Evolutionary conservation across 1,139 yeast genomes (phyloP), one percentile per base, ranked within the genome.

Genomic region (Candida sanyaensis): DNA sequence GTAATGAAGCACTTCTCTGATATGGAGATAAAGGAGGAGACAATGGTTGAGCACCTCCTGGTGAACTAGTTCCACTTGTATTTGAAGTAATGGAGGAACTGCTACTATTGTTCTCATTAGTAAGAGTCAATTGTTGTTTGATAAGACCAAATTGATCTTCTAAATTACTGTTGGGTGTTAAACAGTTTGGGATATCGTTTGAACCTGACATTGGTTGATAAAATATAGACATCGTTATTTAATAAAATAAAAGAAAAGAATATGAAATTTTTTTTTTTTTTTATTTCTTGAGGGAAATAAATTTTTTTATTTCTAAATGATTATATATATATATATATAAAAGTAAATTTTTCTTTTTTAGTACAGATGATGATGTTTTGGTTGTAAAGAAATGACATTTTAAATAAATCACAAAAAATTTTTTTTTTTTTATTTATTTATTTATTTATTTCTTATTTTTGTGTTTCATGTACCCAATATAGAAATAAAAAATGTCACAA

Each of bases 21-120:
- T 77, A 80, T 43, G 89, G 89, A 2, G 88, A 83, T 52, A 83
- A 67, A 37, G 89, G 89, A 10, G 89, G 89, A 2, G 88, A 83
- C 47, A 85, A 81, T 42, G 46, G 50, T 47, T 46, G 56, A 33
- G 46, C 41, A 2, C 37, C 43, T 27, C 36, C 11, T 27, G 42
- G 37, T 6, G 42, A 37, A 28, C 41, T 17, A 32, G 17, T 31
- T 11, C 28, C 36, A 36, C 38, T 36, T 11, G 17, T 10, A 23
- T 11, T 36, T 7, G 38, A 9, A 10, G 28, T 21, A 36, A 4
- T 36, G 28, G 38, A 23, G 13, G 38, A 21, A 8, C 11, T 37
- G 4, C 13, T 30, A 17, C n/a, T 37, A 27, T 5, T 37, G n/a
- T 5, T 27, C 12, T 6, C 5, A 6, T 29, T 24, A n/a, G 30